A percentile compares a stretch with the other conserved stretches of the same genome.
Conservation (phyloP, 768 basidiomycete species). For the Rhodosporidiobolus sp. region DNA sequence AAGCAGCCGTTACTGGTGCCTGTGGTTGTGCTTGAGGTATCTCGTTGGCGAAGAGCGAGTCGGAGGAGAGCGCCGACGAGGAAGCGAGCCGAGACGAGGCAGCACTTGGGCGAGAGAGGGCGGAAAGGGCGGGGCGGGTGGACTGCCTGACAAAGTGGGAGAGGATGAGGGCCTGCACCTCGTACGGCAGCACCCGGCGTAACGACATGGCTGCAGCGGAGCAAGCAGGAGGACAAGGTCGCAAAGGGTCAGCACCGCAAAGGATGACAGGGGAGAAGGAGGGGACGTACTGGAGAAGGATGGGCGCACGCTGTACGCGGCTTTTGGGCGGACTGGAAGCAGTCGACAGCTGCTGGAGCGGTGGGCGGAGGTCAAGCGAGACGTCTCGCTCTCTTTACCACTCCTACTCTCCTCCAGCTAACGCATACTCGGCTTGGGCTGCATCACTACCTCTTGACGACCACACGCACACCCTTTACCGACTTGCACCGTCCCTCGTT, state of each 20-base stretch:
- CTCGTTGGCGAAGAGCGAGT: background rate
- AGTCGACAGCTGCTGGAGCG: background rate
- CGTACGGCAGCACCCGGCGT: background rate
- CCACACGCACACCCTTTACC: no score
- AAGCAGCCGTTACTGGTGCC: background rate
- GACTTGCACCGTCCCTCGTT: background rate
- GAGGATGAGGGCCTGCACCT: slow-evolving; percentile 8
- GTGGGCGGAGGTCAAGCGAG: background rate
- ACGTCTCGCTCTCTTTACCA: no score
- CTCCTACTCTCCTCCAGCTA: no score
- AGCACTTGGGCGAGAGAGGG: no score
- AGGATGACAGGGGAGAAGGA: background rate
- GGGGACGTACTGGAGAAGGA: background rate
- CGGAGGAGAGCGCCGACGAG: background rate
- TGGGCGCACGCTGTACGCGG: no score
- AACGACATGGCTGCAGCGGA: background rate
- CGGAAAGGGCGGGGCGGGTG: no score
- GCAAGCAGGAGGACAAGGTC: no score
- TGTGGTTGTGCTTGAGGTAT: background rate
- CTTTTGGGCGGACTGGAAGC: no score
- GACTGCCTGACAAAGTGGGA: background rate
- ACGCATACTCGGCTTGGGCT: no score
- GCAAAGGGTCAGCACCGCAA: background rate
- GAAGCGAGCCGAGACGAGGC: background rate
- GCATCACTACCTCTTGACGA: no score